Evolutionary conservation across 805 yeast species (phyloP), one percentile per base, ranked within the genome.

Genomic region (Suhomyces canberraensis): DNA sequence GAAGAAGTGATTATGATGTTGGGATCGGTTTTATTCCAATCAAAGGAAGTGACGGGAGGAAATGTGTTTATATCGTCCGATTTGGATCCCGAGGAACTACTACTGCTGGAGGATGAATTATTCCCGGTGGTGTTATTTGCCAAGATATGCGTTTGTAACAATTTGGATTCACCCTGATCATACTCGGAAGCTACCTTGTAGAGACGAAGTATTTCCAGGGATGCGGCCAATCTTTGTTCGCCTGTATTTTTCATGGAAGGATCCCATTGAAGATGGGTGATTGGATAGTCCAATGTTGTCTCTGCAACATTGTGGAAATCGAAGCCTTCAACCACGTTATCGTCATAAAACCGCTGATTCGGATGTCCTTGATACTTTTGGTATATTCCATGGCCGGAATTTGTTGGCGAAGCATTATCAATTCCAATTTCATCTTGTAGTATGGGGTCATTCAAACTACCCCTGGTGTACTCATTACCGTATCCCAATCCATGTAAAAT

Each of bases 1-100:
- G 93, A 81, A 44, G 91, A 78, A 1, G 97, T 87, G 25, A 93
- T 83, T 15, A 89, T 74, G 26, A 79, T 60, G 33, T 77, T 76
- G 3, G 86, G 76, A 49, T 86, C 90, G 1, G 71, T 67, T 25
- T 71, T 63, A 64, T 85, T 88, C 97, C 98, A 93, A 61, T 93
- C 96, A 50, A 93, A 87, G 2, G 95, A 81, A 0, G 98, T 90
- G 35, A 93, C 73, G 4, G 98, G 98, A 1, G 98, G 95, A 33
- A 81, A 66, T 15, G 73, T 73, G 51, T 70, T 68, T 37, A 63
- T 48, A 45, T 71, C 70, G 35, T 70, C 73, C 30, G 66, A 64
- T 30, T 68, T 58, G 39, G 71, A 64, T 5, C 14, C 14, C 24
- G 71, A 63, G 35, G 65, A 56, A 17, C n/a, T 16, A 14, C 15